Base-by-base conservation (phyloP, 345 rosid genomes). In the Lepidium africanum region DNA sequence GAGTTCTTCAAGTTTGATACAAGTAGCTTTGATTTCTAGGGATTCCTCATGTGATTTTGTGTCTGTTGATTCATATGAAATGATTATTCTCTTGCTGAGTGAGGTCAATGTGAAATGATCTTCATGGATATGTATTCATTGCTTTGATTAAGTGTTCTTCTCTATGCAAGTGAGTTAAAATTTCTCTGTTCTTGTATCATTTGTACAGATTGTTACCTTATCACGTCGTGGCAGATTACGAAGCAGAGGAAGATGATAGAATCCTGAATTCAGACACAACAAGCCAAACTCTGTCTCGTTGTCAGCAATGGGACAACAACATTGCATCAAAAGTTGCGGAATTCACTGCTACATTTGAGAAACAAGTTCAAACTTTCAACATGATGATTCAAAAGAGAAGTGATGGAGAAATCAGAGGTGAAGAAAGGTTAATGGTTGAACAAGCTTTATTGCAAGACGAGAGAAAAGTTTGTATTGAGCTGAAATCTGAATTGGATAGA, bases 201-300 rank as follows among this genome's bases (percentile, higher is more conserved):
- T 11, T 76, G 12, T 79, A 80, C 83, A 94, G 97, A 76, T 81
- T 84, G 78, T 85, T 91, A 32, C 99, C 97, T 48, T 94, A 89
- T 74, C 97, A 91, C 65, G 91, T 91, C 5, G 90, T 91, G 45
- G 91, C 96, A 39, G 96, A 94, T 79, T 94, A 87, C 70, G 97
- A 94, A 85, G 96, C 97, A 7, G 99, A 91, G 53, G 99, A 94
- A 74, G 97, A 94, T 47, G 97, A 87, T 65, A 86, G 78, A 57
- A 89, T 91, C 71, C 86, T 94, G 33, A 87, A 94, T 76, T 83
- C 96, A 19, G 97, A 91, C 77, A 76, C 96, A 57, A 81, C 91
- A 5, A 92, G 95, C 35, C 83, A 79, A 81, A 73, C 85, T 79
- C 83, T 83, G 57, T 83, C 97, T 21, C 92, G 96, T 4, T 77